Base-by-base conservation (phyloP, 345 rosid genomes). In the Eucalyptus tenuipes region DNA sequence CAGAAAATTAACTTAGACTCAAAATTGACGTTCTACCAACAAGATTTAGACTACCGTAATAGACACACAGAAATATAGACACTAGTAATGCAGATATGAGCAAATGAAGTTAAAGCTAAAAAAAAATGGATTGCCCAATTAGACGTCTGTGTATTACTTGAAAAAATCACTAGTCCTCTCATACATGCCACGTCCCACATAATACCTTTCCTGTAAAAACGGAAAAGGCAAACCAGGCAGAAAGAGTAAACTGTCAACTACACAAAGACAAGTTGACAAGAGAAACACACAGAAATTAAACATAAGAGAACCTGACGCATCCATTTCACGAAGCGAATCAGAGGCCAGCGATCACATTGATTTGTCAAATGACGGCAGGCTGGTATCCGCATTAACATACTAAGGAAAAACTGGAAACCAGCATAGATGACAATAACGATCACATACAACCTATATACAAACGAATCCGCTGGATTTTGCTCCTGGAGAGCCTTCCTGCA, bases 101-200 rank as follows among this genome's bases (percentile, higher is more conserved):
- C 82, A 75, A 71, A 75, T 37, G 82, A 75, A 37, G 47, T 75
- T 75, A 75, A 75, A 75, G 82, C 47, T 18, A 2, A 75, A 75
- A 71, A 71, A 75, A 75, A 75, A 33, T 20, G 47, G 45, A 2
- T 75, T 3, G 82, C 5, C 27, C 82, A 37, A 75, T 37, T 75
- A 75, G 82, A 20, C 1, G 4, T 75, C 15, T 20, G 25, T 37
- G 93, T 49, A 87, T 88, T 97, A 97, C 99, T 93, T 96, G 87
- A 95, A 90, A 90, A 94, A 98, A 90, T 98, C 99, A n/a, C 92
- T 92, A 87, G 94, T 95, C 92, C 94, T 94, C 92, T 98, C 99
- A 89, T 98, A 97, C 98, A 98, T 96, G 92, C 96, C 99, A 89
- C 97, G 97, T 57, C 99, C 99, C 80, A 98, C 99, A 88, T 95